phyloP scores from a whole-genome alignment of 2,329 filamentous ascomycete genomes.

The Penicillium frequentans region DNA sequence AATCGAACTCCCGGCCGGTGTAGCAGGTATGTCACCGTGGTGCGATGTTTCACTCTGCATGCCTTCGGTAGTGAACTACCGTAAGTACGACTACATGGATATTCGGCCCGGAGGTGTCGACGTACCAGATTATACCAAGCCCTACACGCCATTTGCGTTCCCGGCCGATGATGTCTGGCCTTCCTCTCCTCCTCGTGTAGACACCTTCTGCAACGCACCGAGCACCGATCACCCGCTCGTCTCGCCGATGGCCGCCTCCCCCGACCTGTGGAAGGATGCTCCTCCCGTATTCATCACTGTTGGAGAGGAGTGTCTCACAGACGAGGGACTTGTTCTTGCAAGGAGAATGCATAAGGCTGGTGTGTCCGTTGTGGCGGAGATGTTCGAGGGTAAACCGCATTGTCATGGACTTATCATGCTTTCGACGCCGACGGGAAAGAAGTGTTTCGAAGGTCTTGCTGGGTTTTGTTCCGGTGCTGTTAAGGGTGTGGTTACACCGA shows the following conservation, averaged over 20 bases:
- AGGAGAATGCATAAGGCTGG: slow-evolving; percentile 41
- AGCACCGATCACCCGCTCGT: slow-evolving; percentile 42
- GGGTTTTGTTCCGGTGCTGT: slow-evolving; percentile 50
- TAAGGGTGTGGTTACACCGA: slow-evolving; percentile 24
- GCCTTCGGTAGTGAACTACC: slow-evolving; percentile 40
- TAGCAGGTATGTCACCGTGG: slow-evolving; percentile 43
- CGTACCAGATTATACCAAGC: slow-evolving; percentile 5
- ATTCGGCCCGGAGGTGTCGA: slow-evolving; percentile 27
- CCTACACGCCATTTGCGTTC: slow-evolving; percentile 28
- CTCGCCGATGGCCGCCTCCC: slow-evolving; percentile 37
- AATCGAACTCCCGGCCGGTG: slow-evolving; percentile 43
- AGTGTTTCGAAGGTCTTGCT: slow-evolving; percentile 58
- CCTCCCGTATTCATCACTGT: slow-evolving; percentile 44
- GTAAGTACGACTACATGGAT: slow-evolving; percentile 42
- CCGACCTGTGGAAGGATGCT: slow-evolving; percentile 41
- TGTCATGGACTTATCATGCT: slow-evolving; percentile 59
- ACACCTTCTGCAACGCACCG: slow-evolving; percentile 42
- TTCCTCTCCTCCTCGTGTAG: slow-evolving; percentile 41
- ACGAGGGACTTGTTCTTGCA: slow-evolving; percentile 42
- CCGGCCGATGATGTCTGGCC: slow-evolving; percentile 43
- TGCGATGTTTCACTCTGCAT: slow-evolving; percentile 44
- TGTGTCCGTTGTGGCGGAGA: slow-evolving; percentile 38
- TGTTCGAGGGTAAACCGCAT: slow-evolving; percentile 49
- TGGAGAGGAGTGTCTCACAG: slow-evolving; percentile 44
- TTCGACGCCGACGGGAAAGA: slow-evolving; percentile 45